A percentile compares a stretch with the other conserved stretches of the same genome.
These are phyloP conservation scores for Chamaecyparis obtusa DNA, from an alignment of 75 land plant species.

Conservation along the genomic window DNA sequence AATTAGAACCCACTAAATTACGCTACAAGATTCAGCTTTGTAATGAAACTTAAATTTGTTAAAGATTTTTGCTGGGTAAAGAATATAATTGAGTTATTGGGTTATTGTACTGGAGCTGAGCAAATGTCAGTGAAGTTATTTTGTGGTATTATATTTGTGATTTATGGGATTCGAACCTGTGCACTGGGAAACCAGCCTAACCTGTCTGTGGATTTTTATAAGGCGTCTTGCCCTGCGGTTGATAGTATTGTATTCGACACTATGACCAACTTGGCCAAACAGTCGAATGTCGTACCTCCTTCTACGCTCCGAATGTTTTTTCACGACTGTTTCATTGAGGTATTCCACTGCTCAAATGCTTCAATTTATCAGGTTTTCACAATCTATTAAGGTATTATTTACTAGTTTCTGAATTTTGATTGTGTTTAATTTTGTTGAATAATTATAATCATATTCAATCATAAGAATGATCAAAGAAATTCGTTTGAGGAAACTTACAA, in stretches of 20 bases:
- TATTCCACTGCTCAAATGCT: background rate
- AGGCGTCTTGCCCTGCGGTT: conserved; percentile 11
- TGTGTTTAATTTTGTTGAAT: too few species aligned
- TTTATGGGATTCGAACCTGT: background rate
- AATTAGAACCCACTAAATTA: background rate
- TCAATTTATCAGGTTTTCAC: too few species aligned
- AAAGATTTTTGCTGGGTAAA: background rate
- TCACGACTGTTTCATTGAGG: conserved; percentile 30
- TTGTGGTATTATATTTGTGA: background rate
- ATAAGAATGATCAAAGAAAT: too few species aligned
- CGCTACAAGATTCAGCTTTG: background rate
- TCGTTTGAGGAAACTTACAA: too few species aligned
- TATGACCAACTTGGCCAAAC: conserved; percentile 11
- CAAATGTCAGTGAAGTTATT: background rate
- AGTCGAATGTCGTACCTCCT: conserved; percentile 27
- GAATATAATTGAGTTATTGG: too few species aligned
- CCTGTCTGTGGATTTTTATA: conserved; percentile 25
- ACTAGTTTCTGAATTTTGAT: too few species aligned
- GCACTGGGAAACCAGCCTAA: background rate
- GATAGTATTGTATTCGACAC: conserved; percentile 14
- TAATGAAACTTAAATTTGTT: background rate
- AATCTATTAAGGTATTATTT: too few species aligned
- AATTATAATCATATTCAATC: too few species aligned
- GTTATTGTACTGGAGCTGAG: background rate
- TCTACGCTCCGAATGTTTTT: conserved; percentile 21